Evolutionary conservation across 78 protist species (phyloP), one percentile per base, ranked within the genome.

Genomic region (Pigoraptor vietnamica): DNA sequence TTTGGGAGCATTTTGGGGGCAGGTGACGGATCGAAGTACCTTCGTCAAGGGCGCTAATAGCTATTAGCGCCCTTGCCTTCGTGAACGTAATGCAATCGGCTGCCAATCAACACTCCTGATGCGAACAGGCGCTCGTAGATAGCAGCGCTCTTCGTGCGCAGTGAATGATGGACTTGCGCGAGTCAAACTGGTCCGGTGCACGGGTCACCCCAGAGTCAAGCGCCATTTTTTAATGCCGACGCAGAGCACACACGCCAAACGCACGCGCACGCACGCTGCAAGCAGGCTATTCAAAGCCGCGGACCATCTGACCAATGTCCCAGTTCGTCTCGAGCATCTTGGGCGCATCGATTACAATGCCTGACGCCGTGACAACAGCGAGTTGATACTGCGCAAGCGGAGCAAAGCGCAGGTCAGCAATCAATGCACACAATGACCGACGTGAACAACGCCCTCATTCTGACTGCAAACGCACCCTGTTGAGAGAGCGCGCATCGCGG

Each of bases 401-500:
- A 84, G 21, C 9, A 35, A 36, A 35, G 25, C 6, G 84, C 1
- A 2, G n/a, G 9, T 29, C 84, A 2, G 25, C 36, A 32, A 84
- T 84, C 9, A 36, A 19, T 14, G 9, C 35, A 37, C 88, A 83
- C 32, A 79, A 2, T 25, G 34, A 25, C 83, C 21, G 35, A 25
- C 83, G 10, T 25, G n/a, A 14, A 83, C 38, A 34, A 23, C 0
- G 23, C 1, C 21, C 23, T 23, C 87, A 24, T 25, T 83, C 24
- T 14, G 37, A 83, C 6, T 82, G 96, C 94, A 84, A 67, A 93
- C 67, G 14, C 14, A 48, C 67, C 67, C 67, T 48, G 95, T 96
- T 94, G 55, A 95, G 87, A 35, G 98, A 56, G 39, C 98, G 89
- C 0, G 97, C 97, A 82, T 98, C 98, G 88, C 99, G 92, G 98